Conservation (phyloP, 441 rosid genomes). For the Erodium trifolium region DNA sequence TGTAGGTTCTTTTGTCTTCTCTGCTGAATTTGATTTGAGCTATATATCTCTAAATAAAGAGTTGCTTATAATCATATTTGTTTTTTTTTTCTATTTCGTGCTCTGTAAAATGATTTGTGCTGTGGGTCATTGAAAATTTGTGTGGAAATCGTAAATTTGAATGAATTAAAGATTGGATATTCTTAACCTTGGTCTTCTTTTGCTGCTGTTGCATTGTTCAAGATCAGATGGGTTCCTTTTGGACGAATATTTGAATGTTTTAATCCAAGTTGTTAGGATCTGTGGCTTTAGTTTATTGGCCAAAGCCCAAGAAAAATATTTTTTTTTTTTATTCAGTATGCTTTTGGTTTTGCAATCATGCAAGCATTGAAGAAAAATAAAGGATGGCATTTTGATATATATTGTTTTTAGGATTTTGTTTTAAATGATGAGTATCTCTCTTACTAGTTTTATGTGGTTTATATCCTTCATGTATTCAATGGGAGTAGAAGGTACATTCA, state of each 20-base stretch:
- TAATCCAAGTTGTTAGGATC: background rate
- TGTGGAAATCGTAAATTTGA: background rate
- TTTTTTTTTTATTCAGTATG: background rate
- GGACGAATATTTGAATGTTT: background rate
- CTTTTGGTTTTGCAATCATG: background rate
- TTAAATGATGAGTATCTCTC: background rate
- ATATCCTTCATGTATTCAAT: background rate
- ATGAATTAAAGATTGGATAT: background rate
- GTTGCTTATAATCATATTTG: background rate
- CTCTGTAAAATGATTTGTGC: background rate
- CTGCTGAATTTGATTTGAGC: background rate
- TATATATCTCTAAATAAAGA: background rate
- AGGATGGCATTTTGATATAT: background rate
- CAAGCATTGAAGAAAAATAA: background rate
- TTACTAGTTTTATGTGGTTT: background rate
- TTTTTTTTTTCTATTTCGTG: background rate
- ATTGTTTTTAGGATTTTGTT: background rate
- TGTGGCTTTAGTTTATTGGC: background rate
- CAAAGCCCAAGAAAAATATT: background rate
- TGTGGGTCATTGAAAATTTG: background rate
- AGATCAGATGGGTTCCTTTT: background rate
- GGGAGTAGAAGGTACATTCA: background rate
- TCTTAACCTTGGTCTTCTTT: background rate
- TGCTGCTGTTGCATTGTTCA: slow-evolving; percentile 2
- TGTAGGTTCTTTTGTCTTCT: background rate